A percentile compares a stretch with the other conserved stretches of the same genome.
These are phyloP conservation scores for Malus domestica DNA, from an alignment of 306 rosid genomes.

Conservation along the genomic window DNA sequence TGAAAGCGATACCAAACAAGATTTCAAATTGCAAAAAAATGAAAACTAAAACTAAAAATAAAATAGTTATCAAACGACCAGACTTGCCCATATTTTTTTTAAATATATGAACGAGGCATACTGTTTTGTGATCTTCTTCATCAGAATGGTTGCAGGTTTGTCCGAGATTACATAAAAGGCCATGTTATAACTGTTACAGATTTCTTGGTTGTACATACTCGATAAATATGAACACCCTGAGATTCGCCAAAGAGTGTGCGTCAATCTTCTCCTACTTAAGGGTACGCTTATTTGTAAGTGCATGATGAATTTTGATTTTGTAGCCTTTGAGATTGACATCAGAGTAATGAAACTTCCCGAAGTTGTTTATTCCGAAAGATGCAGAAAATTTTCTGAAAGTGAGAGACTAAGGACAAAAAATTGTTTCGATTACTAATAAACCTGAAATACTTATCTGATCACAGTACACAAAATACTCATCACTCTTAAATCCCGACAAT, in stretches of 20 bases:
- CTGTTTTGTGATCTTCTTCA: no score
- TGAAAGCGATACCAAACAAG: no score
- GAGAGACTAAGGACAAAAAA: neutral
- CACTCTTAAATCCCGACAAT: neutral
- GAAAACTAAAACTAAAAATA: no score
- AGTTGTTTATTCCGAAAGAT: neutral
- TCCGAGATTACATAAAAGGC: no score
- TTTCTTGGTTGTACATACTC: conserved; percentile 16
- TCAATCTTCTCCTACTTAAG: neutral
- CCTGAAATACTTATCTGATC: neutral
- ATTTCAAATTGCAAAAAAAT: no score
- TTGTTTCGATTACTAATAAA: neutral
- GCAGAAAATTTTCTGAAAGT: neutral
- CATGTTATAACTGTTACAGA: no score
- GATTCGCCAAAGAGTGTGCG: no score
- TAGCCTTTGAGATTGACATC: neutral
- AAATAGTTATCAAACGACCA: no score
- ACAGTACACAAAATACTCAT: neutral
- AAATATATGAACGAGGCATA: no score
- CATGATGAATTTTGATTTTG: neutral
- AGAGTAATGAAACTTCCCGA: neutral
- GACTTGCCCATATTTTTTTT: no score
- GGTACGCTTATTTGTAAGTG: neutral
- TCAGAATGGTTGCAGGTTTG: no score
- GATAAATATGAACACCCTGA: no score